Percentiles rank a stretch among this genome's conserved stretches.
These are phyloP conservation scores for Oemleria cerasiformis DNA, from an alignment of 306 rosid genomes.

Conservation along the genomic window DNA sequence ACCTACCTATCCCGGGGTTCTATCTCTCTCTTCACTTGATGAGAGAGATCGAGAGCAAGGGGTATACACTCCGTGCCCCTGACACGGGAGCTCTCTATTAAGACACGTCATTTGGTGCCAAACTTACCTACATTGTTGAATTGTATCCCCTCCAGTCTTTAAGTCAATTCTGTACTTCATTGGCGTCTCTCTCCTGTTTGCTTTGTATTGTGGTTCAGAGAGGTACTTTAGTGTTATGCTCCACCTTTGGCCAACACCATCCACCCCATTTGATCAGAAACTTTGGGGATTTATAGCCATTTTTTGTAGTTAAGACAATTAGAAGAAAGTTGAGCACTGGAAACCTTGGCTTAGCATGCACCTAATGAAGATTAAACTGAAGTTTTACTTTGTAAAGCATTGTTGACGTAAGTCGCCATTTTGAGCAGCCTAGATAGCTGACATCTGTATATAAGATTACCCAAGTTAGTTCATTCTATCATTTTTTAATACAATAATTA, in stretches of 20 bases:
- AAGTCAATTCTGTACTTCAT: conserved; percentile 3
- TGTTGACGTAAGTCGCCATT: neutral
- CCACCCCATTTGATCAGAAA: neutral
- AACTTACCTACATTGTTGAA: conserved; percentile 1
- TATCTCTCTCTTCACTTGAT: no score
- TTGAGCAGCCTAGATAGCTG: neutral
- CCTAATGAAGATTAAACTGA: neutral
- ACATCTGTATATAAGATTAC: conserved; percentile 2
- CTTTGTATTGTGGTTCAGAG: neutral
- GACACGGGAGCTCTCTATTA: no score
- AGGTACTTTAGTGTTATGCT: conserved; percentile 3
- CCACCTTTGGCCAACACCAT: conserved; percentile 17
- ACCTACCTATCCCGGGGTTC: no score
- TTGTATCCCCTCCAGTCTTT: neutral
- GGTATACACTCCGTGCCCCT: no score
- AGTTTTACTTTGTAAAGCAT: neutral
- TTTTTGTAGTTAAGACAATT: neutral
- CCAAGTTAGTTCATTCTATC: neutral
- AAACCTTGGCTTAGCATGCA: neutral
- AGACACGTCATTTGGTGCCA: conserved; percentile 1
- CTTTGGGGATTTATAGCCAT: conserved; percentile 14
- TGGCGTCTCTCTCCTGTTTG: neutral
- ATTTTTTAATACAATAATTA: neutral
- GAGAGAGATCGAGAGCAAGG: no score
- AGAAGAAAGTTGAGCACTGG: neutral